Conservation (phyloP, 768 basidiomycete species). For the Collybiopsis luxurians region DNA sequence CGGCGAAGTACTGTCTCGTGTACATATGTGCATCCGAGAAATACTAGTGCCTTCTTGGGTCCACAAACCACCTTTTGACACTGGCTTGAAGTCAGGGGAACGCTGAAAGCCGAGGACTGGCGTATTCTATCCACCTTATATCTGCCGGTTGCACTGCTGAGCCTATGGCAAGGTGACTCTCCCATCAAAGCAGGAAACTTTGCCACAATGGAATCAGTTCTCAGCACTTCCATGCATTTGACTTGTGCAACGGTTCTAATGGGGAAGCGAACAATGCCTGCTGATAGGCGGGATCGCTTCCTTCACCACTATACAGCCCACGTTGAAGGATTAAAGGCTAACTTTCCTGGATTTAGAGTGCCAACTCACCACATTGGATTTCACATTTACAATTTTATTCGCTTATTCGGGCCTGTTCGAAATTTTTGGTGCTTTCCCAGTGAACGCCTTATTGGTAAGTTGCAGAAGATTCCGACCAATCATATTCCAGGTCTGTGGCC, state of each 20-base stretch:
- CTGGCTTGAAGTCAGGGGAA: constrained; percentile 13
- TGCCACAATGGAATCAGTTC: neutral
- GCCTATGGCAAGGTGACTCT: constrained; percentile 13
- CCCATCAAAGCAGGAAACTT: neutral
- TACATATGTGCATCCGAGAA: neutral
- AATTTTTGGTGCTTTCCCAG: constrained; percentile 25
- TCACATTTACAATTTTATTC: neutral
- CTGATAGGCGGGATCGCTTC: neutral
- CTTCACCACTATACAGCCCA: neutral
- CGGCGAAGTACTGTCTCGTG: neutral
- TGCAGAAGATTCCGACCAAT: constrained; percentile 21
- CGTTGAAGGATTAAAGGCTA: neutral
- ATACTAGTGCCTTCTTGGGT: constrained; percentile 5
- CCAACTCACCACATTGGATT: neutral
- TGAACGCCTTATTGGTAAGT: constrained; percentile 18
- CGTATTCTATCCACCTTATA: constrained; percentile 9
- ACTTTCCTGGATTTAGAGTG: neutral
- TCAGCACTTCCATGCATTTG: neutral
- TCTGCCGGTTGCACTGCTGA: constrained; percentile 20
- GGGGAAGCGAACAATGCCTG: neutral
- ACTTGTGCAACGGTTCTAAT: neutral
- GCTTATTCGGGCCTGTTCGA: neutral
- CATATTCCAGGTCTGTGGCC: constrained; percentile 17
- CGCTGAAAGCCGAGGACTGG: constrained; percentile 26
- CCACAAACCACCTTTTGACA: constrained; percentile 2